A percentile compares a stretch with the other conserved stretches of the same genome.
phyloP scores from a whole-genome alignment of 129 eudicot species.

The Centrapalus pauciflorus region DNA sequence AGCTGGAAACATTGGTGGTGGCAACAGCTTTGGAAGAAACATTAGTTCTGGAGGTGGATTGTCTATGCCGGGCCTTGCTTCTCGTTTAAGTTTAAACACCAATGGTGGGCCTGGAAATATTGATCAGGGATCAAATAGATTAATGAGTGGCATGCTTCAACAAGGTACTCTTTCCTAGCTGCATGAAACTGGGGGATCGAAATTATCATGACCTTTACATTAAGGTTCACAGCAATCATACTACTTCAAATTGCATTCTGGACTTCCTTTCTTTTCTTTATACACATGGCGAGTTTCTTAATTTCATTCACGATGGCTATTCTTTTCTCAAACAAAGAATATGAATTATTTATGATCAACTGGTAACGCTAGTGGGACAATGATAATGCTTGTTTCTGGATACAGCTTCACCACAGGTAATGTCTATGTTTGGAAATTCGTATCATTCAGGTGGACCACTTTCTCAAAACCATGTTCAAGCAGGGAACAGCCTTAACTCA shows the following conservation, averaged over 20 bases:
- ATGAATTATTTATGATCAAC: too few species aligned
- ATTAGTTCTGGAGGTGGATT: constrained; percentile 81
- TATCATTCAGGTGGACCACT: constrained; percentile 83
- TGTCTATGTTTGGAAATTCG: constrained; percentile 91
- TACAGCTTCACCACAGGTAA: constrained; percentile 94
- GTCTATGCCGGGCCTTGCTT: constrained; percentile 77
- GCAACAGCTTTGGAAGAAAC: constrained; percentile 72
- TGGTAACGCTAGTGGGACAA: too few species aligned
- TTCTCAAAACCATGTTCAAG: constrained; percentile 71
- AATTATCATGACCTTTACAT: too few species aligned
- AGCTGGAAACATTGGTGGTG: constrained; percentile 67
- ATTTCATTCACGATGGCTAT: too few species aligned
- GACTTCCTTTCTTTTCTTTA: too few species aligned
- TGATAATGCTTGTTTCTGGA: too few species aligned
- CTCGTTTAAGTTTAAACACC: constrained; percentile 58
- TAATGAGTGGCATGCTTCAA: constrained; percentile 87
- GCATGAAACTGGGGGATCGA: too few species aligned
- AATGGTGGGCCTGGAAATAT: constrained; percentile 80
- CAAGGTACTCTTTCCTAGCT: too few species aligned
- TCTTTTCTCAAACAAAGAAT: too few species aligned
- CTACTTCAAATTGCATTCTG: too few species aligned
- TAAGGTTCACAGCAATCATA: too few species aligned
- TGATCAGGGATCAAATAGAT: constrained; percentile 79
- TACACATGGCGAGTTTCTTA: too few species aligned
- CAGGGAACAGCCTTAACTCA: constrained; percentile 50